Evolutionary conservation across 2,329 filamentous ascomycete species (phyloP), one percentile per base, ranked within the genome.

Genomic region (Talaromyces sp.): DNA sequence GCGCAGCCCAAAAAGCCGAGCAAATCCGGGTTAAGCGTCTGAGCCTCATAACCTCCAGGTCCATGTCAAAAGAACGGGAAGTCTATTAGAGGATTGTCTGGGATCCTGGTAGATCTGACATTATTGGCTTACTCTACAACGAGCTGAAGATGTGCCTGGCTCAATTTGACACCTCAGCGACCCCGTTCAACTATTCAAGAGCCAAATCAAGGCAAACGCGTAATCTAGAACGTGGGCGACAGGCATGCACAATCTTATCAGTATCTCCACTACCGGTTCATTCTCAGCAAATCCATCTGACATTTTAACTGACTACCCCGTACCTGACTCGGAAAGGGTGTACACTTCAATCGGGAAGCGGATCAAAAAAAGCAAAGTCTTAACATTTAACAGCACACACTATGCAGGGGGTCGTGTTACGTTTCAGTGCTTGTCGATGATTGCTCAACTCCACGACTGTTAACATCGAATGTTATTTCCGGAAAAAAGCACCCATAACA

Each of bases 401-500:
- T 61, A 61, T 61, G 59, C 59, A 61, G 59, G 59, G 45, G 59
- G n/a, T 11, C 39, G 58, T 37, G 19, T 24, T 19, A 50, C 52
- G 14, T 7, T 35, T 14, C n/a, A 22, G n/a, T 37, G 11, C n/a
- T 24, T 22, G 24, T 16, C 14, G 9, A 43, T 31, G 24, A 33
- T 45, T 43, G 57, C 22, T 45, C 57, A 48, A 22, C 57, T 60
- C 39, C 16, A 24, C 24, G 24, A 19, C 16, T 27, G 27, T 24
- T n/a, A 14, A 16, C 27, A 45, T 19, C n/a, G 16, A n/a, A 11
- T 14, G 45, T 48, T 61, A 61, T 61, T 60, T n/a, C 59, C 59
- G 59, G 31, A 9, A 50, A 13, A 48, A 39, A n/a, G 10, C 16
- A 22, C n/a, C 31, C 10, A 39, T 39, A 19, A 11, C 52, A 37